phyloP scores from a whole-genome alignment of 805 yeast species.

The Alloascoidea hylecoeti region DNA sequence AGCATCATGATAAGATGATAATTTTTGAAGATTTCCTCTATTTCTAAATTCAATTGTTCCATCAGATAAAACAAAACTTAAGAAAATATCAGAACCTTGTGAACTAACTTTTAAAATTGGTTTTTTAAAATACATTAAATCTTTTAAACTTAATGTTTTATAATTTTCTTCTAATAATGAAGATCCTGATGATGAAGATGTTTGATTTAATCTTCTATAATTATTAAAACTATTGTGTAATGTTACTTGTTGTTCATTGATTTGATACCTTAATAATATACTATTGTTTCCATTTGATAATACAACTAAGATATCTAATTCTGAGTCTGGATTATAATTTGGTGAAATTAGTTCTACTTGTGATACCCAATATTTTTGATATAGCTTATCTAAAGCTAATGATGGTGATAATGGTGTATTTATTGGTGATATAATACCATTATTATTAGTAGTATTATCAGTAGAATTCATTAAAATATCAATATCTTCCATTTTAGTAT shows the following conservation, averaged over 20 bases:
- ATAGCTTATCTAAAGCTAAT: no score
- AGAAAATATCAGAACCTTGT: conserved; percentile 23
- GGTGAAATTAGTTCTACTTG: conserved; percentile 30
- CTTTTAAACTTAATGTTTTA: not conserved
- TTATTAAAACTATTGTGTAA: conserved; percentile 2
- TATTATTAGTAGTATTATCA: no score
- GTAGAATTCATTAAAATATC: no score
- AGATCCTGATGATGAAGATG: not conserved
- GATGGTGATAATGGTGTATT: no score
- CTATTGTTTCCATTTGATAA: conserved; percentile 2
- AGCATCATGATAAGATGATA: conserved; percentile 2
- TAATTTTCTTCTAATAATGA: not conserved
- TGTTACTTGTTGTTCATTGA: not conserved
- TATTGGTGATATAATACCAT: no score
- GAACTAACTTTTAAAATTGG: conserved; percentile 8
- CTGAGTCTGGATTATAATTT: conserved; percentile 19
- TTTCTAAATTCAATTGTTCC: conserved; percentile 33
- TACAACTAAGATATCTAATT: conserved; percentile 23
- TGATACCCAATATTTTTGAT: conserved; percentile 8
- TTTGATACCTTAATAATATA: conserved; percentile 13
- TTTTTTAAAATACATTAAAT: not conserved
- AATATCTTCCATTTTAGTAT: no score
- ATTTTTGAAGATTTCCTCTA: conserved; percentile 17
- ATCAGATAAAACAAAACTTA: conserved; percentile 24
- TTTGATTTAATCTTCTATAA: not conserved